Percentiles rank a stretch among this genome's conserved stretches.
These are phyloP conservation scores for Venturia effusa DNA, from an alignment of 2,329 filamentous ascomycete genomes.

Conservation along the genomic window DNA sequence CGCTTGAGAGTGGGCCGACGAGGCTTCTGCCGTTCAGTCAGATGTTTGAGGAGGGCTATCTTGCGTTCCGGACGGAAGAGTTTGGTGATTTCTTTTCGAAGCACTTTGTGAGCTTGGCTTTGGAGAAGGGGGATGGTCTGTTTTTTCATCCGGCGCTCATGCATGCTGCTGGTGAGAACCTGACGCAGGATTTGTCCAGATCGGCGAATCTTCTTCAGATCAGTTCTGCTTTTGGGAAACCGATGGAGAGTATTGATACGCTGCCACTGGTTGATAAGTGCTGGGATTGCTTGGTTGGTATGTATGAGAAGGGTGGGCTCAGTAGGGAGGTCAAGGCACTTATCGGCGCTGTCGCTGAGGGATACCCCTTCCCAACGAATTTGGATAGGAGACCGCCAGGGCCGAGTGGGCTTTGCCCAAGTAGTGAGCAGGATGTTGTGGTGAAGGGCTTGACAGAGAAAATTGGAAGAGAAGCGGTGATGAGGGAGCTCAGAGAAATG, in stretches of 20 bases:
- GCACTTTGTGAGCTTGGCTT: conserved; percentile 41
- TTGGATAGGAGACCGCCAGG: conserved; percentile 46
- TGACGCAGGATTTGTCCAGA: conserved; percentile 36
- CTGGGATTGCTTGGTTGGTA: conserved; percentile 31
- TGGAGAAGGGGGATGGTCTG: conserved; percentile 47
- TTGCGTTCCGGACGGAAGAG: conserved; percentile 43
- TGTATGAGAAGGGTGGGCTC: conserved; percentile 26
- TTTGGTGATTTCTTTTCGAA: conserved; percentile 45
- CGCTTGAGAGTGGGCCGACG: conserved; percentile 47
- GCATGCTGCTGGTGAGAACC: conserved; percentile 52
- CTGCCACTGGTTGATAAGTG: conserved; percentile 35
- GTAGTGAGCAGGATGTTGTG: conserved; percentile 46
- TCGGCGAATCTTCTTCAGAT: conserved; percentile 53
- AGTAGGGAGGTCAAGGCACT: conserved; percentile 36
- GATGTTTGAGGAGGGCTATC: conserved; percentile 44
- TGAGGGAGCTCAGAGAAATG: not conserved
- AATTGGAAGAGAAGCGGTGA: conserved; percentile 29
- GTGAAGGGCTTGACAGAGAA: conserved; percentile 31
- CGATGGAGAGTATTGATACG: conserved; percentile 51
- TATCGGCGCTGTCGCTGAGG: conserved; percentile 42
- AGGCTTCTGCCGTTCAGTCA: conserved; percentile 52
- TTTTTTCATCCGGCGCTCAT: conserved; percentile 54
- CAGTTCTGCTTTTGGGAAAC: conserved; percentile 50
- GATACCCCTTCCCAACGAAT: conserved; percentile 54
- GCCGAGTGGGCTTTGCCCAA: conserved; percentile 48